Conservation (phyloP, 1,284 basidiomycete genomes). For the Macrocybe sp. region DNA sequence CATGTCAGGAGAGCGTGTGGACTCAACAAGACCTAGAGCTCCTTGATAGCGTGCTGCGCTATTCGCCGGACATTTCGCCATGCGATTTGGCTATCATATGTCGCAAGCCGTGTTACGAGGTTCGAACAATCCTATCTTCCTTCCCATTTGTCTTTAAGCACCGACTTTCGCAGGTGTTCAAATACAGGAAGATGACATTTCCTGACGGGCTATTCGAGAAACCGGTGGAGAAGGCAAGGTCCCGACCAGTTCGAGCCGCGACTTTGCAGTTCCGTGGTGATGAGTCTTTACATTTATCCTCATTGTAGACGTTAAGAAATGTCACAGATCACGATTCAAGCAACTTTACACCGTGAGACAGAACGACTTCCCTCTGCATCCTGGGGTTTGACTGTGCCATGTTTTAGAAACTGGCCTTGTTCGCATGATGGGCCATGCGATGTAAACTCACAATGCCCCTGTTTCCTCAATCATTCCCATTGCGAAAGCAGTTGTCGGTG, state of each 20-base stretch:
- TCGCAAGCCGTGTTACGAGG: constrained; percentile 45
- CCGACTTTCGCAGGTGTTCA: constrained; percentile 7
- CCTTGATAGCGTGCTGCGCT: constrained; percentile 23
- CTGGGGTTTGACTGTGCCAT: background rate
- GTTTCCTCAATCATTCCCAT: constrained; percentile 30
- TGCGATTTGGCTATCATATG: constrained; percentile 43
- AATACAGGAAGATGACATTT: too few relatives aligned
- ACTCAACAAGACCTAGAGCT: constrained; percentile 24
- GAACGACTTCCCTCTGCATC: background rate
- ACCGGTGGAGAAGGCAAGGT: background rate
- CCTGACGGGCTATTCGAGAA: constrained; percentile 1
- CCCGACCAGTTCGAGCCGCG: constrained; percentile 2
- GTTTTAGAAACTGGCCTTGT: constrained; percentile 33
- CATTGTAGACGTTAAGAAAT: background rate
- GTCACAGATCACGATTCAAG: constrained; percentile 23
- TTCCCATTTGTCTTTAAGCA: constrained; percentile 12
- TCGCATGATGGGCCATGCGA: constrained; percentile 41
- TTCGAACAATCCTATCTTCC: constrained; percentile 13
- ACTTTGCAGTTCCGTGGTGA: constrained; percentile 11
- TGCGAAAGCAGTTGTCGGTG: constrained; percentile 36
- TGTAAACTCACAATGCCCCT: constrained; percentile 28
- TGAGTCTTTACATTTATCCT: background rate
- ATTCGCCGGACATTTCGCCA: constrained; percentile 32
- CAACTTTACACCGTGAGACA: constrained; percentile 32
- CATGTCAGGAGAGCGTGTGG: constrained; percentile 25